These are phyloP conservation scores for Hypoxylon lienhwacheense DNA, from an alignment of 495 filamentous ascomycete genomes.

Conservation along the genomic window DNA sequence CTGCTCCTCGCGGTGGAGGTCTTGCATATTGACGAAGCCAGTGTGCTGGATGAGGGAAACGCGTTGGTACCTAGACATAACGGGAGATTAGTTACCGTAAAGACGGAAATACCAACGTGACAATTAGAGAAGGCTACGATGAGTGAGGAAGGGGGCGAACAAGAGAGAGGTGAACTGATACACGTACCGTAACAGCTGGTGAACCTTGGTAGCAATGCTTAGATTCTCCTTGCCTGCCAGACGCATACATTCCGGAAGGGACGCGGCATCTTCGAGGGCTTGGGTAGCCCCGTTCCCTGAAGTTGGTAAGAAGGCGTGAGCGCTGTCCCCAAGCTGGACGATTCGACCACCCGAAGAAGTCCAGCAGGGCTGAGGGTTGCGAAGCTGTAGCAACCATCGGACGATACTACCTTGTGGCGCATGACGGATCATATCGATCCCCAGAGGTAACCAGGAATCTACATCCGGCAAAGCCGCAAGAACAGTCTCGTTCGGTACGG, in stretches of 20 bases:
- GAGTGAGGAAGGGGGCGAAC: no score
- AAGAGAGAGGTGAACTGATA: background rate
- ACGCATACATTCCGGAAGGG: constrained; percentile 58
- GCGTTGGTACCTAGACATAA: constrained; percentile 41
- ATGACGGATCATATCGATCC: constrained; percentile 52
- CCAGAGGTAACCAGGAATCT: constrained; percentile 62
- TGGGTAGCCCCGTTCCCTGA: constrained; percentile 64
- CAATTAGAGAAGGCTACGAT: no score
- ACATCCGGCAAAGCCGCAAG: constrained; percentile 27
- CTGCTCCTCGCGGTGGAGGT: constrained; percentile 46
- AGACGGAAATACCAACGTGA: no score
- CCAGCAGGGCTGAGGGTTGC: constrained; percentile 65
- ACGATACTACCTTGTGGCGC: constrained; percentile 56
- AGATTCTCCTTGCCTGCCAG: constrained; percentile 44
- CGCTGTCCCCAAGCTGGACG: constrained; percentile 62
- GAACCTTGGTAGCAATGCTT: constrained; percentile 40
- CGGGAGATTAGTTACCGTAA: background rate
- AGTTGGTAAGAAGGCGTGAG: constrained; percentile 68
- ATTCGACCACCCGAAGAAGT: constrained; percentile 55
- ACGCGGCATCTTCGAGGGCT: constrained; percentile 67
- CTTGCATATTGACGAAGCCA: constrained; percentile 49
- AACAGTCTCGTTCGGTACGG: constrained; percentile 5
- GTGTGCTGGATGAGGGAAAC: constrained; percentile 49
- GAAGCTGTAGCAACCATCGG: constrained; percentile 67
- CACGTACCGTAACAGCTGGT: constrained; percentile 38